A percentile compares a stretch with the other conserved stretches of the same genome.
phyloP scores from a whole-genome alignment of 345 rosid species.

The Aquilaria sinensis region DNA sequence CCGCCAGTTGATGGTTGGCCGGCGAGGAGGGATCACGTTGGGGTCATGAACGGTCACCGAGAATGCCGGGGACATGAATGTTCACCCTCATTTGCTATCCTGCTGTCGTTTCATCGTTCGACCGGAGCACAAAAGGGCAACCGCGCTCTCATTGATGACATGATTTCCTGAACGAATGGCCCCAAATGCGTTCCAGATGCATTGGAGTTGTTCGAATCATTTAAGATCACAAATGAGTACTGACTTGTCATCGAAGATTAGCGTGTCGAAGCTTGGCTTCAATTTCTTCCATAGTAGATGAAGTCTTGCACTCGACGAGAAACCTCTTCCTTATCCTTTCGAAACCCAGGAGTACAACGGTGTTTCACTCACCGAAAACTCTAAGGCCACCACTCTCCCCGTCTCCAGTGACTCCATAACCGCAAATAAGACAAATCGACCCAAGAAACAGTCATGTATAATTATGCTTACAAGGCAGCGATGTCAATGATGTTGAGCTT shows the following conservation, averaged over 20 bases:
- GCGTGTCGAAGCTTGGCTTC: constrained; percentile 92
- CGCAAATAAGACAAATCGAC: constrained; percentile 4
- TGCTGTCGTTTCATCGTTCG: too few relatives aligned
- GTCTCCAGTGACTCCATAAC: constrained; percentile 44
- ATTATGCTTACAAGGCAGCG: background rate
- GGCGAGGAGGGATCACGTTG: too few relatives aligned
- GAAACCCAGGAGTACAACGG: constrained; percentile 49
- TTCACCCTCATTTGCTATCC: too few relatives aligned
- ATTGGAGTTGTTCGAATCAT: too few relatives aligned
- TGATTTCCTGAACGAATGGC: too few relatives aligned
- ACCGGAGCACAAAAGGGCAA: too few relatives aligned
- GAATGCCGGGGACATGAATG: too few relatives aligned
- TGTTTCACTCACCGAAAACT: constrained; percentile 37
- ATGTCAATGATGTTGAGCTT: constrained; percentile 4
- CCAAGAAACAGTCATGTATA: background rate
- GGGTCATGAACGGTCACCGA: too few relatives aligned
- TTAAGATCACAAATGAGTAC: background rate
- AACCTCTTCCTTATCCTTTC: constrained; percentile 69
- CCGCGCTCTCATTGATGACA: too few relatives aligned
- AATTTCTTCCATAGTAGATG: constrained; percentile 64
- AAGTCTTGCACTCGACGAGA: constrained; percentile 45
- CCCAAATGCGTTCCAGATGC: too few relatives aligned
- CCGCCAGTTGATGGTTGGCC: too few relatives aligned
- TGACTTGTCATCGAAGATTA: constrained; percentile 91
- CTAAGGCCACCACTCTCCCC: constrained; percentile 45